These are phyloP conservation scores for Ailanthus altissimus DNA, from an alignment of 345 rosid genomes.

Conservation along the genomic window DNA sequence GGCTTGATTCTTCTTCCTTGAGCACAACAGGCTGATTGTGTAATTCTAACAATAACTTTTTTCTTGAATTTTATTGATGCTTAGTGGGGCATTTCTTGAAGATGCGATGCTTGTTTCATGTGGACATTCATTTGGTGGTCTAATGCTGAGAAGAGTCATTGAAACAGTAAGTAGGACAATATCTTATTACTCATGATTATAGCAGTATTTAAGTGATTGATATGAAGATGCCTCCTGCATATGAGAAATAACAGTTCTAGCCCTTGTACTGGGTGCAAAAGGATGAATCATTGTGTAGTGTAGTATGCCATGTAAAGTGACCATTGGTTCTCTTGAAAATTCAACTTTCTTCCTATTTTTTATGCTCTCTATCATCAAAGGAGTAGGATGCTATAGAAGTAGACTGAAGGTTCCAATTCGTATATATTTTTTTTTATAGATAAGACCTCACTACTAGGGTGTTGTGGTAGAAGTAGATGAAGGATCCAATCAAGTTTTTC, in stretches of 20 bases:
- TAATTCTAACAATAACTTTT: slow-evolving; percentile 12
- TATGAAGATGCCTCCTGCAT: slow-evolving; percentile 5
- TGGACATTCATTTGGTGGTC: slow-evolving; percentile 98
- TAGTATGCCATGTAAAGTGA: slow-evolving; percentile 9
- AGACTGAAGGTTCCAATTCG: too few species aligned
- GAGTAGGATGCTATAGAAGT: too few species aligned
- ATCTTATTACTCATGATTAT: slow-evolving; percentile 2
- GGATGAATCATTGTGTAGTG: background rate
- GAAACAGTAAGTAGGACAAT: slow-evolving; percentile 61
- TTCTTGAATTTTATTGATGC: slow-evolving; percentile 27
- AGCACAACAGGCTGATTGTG: background rate
- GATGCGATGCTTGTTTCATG: slow-evolving; percentile 93
- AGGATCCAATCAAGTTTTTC: too few species aligned
- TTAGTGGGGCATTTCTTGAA: slow-evolving; percentile 94
- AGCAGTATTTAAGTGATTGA: slow-evolving; percentile 12
- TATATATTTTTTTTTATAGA: too few species aligned
- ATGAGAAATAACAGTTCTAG: background rate
- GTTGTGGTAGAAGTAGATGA: too few species aligned
- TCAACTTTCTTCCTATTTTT: background rate
- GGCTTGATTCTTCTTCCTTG: background rate
- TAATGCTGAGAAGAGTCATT: slow-evolving; percentile 84
- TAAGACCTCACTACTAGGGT: background rate
- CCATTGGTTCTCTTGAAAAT: background rate
- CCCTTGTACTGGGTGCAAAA: slow-evolving; percentile 8
- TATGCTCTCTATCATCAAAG: too few species aligned